phyloP scores from a whole-genome alignment of 129 eudicot species.

The Artemisia argyi region DNA sequence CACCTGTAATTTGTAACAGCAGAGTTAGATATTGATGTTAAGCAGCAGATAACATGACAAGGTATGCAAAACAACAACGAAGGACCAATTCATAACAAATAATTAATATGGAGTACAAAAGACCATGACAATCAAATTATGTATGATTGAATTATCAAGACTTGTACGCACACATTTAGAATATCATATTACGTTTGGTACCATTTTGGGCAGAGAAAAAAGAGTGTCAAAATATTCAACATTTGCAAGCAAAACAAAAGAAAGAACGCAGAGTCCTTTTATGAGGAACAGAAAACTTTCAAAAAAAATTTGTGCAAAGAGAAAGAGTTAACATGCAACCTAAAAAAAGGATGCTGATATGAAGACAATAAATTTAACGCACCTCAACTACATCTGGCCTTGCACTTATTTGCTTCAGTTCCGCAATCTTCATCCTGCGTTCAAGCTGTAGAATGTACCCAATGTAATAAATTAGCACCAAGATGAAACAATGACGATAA shows the following conservation, averaged over 20 bases:
- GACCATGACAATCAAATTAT: no score
- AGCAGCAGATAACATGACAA: background rate
- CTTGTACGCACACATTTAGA: no score
- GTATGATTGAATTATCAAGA: no score
- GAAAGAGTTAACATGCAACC: background rate
- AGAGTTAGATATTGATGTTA: background rate
- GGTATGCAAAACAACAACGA: background rate
- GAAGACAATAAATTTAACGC: background rate
- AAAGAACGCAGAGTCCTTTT: no score
- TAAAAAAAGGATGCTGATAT: background rate
- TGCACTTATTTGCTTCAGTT: constrained; percentile 82
- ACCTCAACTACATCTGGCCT: constrained; percentile 99
- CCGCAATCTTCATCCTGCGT: constrained; percentile 96
- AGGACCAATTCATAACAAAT: background rate
- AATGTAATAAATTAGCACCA: constrained; percentile 11
- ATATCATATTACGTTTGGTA: no score
- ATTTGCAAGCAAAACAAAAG: no score
- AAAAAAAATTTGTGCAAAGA: no score
- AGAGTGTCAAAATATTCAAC: no score
- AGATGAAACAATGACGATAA: background rate
- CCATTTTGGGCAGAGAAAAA: no score
- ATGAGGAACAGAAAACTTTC: no score
- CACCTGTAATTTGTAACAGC: constrained; percentile 51
- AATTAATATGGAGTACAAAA: background rate
- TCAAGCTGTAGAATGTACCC: constrained; percentile 59